Conservation (phyloP, 352 stramenopile genomes). For the Hyaloperonospora arabidopsidis region DNA sequence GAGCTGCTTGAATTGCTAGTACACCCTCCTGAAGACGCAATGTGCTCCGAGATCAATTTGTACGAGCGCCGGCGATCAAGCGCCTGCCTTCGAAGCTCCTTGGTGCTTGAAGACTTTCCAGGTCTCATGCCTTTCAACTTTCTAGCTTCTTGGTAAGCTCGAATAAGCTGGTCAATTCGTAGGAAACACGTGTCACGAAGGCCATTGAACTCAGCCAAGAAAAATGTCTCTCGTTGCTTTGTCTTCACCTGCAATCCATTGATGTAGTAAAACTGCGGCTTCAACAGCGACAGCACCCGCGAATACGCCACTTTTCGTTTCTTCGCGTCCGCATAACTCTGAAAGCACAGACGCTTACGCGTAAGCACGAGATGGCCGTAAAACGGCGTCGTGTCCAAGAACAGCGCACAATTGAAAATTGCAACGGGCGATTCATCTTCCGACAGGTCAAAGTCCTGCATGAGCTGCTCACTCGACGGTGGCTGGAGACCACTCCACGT, state of each 20-base stretch:
- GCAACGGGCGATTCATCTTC: constrained; percentile 41
- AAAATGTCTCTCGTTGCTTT: constrained; percentile 54
- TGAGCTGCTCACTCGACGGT: constrained; percentile 25
- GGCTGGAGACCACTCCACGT: constrained; percentile 60
- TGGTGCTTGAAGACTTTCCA: constrained; percentile 26
- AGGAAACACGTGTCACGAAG: constrained; percentile 66
- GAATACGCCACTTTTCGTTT: constrained; percentile 55
- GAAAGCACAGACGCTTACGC: constrained; percentile 60
- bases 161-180: constrained; percentile 62
- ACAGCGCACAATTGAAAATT: constrained; percentile 73
- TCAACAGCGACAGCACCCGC: constrained; percentile 55
- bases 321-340: constrained; percentile 36
- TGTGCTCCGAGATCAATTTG: constrained; percentile 33
- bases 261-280: constrained; percentile 82
- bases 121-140: constrained; percentile 14
- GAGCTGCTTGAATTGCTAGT: constrained; percentile 4
- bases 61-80: constrained; percentile 54
- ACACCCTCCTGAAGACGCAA: constrained; percentile 15
- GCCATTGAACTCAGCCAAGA: constrained; percentile 74
- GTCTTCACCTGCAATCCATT: constrained; percentile 73
- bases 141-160: constrained; percentile 50
- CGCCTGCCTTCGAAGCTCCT: constrained; percentile 44
- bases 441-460: constrained; percentile 39
- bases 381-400: constrained; percentile 57
- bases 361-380: constrained; percentile 74